Evolutionary conservation across 2,329 filamentous ascomycete species (phyloP).

Genomic region (Pseudogymnoascus sp.): DNA sequence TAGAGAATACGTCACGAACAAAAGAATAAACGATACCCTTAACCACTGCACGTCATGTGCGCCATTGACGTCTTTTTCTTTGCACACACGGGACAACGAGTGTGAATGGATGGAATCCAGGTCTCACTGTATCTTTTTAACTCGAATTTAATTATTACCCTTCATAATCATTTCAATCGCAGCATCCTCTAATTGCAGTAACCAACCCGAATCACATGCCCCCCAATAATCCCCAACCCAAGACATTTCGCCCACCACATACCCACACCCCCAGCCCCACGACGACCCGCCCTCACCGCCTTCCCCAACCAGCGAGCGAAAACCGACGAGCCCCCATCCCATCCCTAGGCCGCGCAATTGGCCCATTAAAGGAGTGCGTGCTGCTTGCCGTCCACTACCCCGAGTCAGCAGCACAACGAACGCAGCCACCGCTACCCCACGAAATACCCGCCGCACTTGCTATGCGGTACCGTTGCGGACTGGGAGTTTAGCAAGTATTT

Average conservation of each 20-base stretch:
- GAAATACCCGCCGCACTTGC: background rate
- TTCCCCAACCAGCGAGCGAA: slow-evolving; percentile 1
- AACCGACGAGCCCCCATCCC: background rate
- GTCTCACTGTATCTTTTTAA: background rate
- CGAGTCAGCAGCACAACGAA: background rate
- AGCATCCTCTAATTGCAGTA: background rate
- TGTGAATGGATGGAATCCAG: background rate
- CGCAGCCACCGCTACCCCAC: background rate
- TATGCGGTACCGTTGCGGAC: background rate
- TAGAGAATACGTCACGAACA: background rate
- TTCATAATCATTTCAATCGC: background rate
- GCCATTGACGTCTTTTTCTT: background rate
- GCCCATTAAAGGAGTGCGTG: background rate
- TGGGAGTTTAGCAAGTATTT: background rate
- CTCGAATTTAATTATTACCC: background rate
- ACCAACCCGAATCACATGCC: background rate
- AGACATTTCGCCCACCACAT: background rate
- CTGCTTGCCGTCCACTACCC: background rate
- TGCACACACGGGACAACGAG: background rate
- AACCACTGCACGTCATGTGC: background rate
- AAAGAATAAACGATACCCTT: slow-evolving; percentile 1
- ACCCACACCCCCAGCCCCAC: background rate
- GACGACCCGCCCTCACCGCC: background rate
- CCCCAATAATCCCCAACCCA: background rate
- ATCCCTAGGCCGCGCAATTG: background rate